phyloP scores from a whole-genome alignment of 805 yeast genomes.

The Blastobotrys robertii region DNA sequence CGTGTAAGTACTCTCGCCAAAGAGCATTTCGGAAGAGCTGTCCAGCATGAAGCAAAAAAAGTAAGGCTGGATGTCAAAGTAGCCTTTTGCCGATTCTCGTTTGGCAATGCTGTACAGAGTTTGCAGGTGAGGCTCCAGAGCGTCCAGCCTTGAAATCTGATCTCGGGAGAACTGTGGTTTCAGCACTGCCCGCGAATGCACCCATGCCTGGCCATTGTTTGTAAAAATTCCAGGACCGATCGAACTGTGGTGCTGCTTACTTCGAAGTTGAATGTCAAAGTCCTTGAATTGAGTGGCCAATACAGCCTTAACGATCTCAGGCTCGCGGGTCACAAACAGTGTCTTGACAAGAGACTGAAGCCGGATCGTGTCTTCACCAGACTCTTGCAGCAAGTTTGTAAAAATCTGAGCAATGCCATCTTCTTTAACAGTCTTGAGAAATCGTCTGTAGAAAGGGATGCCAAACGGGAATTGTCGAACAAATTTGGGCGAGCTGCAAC shows the following conservation, averaged over 20 bases:
- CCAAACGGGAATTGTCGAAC: too few relatives aligned
- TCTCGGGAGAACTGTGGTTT: conserved; percentile 29
- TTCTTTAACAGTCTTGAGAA: too few relatives aligned
- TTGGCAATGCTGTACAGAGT: conserved; percentile 11
- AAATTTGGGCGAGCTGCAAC: too few relatives aligned
- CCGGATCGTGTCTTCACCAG: not conserved
- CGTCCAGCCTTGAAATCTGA: conserved; percentile 23
- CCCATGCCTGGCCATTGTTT: conserved; percentile 28
- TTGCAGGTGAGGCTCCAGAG: conserved; percentile 22
- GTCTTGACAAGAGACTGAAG: conserved; percentile 1
- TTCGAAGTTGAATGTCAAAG: conserved; percentile 23
- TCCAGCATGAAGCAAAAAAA: conserved; percentile 26
- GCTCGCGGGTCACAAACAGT: conserved; percentile 15
- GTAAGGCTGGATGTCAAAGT: conserved; percentile 22
- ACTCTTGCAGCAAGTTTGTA: too few relatives aligned
- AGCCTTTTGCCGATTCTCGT: conserved; percentile 5
- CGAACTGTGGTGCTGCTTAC: conserved; percentile 19
- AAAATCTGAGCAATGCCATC: too few relatives aligned
- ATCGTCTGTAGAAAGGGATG: too few relatives aligned
- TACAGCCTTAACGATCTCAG: conserved; percentile 25
- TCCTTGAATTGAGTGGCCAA: conserved; percentile 27
- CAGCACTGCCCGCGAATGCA: conserved; percentile 28
- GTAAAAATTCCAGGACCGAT: conserved; percentile 31
- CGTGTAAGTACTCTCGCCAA: conserved; percentile 24
- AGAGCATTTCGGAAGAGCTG: conserved; percentile 28